Evolutionary conservation across 106 monocot species (phyloP).

Genomic region (Hemerocallis citrina): DNA sequence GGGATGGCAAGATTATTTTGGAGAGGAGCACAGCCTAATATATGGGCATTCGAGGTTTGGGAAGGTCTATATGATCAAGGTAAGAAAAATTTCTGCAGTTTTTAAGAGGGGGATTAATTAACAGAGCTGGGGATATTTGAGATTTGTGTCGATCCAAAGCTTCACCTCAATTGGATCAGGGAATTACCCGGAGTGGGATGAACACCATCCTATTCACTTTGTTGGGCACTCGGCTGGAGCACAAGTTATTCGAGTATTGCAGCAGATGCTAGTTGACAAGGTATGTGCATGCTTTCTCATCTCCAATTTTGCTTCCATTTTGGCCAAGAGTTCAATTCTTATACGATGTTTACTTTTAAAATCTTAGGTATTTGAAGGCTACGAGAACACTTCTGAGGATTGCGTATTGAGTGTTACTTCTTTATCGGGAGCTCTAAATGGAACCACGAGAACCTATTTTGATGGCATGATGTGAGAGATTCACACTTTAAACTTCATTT

Average conservation of each 20-base stretch:
- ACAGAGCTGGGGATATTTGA: not conserved
- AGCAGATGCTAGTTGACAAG: constrained; percentile 86
- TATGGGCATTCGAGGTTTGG: constrained; percentile 68
- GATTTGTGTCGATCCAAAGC: not conserved
- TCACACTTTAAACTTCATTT: no score
- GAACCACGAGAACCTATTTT: constrained; percentile 77
- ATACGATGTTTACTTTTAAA: not conserved
- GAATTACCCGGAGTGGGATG: constrained; percentile 72
- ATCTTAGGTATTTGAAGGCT: constrained; percentile 62
- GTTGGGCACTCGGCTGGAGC: constrained; percentile 87
- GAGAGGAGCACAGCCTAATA: constrained; percentile 69
- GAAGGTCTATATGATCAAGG: constrained; percentile 54
- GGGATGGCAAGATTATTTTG: constrained; percentile 79
- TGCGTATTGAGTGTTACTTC: constrained; percentile 84
- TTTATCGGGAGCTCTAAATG: constrained; percentile 88
- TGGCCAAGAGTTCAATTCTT: not conserved
- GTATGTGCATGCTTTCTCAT: constrained; percentile 9
- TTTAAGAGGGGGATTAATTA: not conserved
- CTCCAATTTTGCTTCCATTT: not conserved
- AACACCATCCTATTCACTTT: constrained; percentile 70
- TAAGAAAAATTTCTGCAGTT: not conserved
- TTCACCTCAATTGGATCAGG: no score
- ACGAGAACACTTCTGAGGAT: constrained; percentile 64
- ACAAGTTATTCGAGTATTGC: constrained; percentile 68
- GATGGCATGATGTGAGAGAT: constrained; percentile 80